phyloP scores from a whole-genome alignment of 306 rosid genomes.

The Casuarina glauca region DNA sequence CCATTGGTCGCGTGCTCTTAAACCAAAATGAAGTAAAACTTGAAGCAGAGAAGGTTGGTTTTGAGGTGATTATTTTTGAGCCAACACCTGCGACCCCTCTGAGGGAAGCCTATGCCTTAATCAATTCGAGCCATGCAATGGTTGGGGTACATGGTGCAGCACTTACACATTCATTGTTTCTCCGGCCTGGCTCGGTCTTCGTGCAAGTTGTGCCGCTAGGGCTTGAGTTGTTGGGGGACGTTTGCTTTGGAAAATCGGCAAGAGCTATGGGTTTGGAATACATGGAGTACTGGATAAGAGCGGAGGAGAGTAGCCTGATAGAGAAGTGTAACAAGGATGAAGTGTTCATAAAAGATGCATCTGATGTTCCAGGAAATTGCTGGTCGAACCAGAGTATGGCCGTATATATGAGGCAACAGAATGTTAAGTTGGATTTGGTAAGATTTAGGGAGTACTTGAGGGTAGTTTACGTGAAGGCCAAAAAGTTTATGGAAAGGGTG shows the following conservation, averaged over 20 bases:
- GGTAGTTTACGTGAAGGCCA: slow-evolving; percentile 29
- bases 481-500: slow-evolving; percentile 17
- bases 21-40: slow-evolving; percentile 26
- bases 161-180: slow-evolving; percentile 43
- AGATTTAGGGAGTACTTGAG: slow-evolving; percentile 30
- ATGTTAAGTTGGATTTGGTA: slow-evolving; percentile 36
- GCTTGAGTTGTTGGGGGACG: slow-evolving; percentile 24
- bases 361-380: not conserved
- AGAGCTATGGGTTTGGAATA: slow-evolving; percentile 30
- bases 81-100: slow-evolving; percentile 25
- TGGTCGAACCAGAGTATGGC: slow-evolving; percentile 34
- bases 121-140: slow-evolving; percentile 49
- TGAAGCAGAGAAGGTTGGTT: slow-evolving; percentile 28
- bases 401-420: slow-evolving; percentile 36
- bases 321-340: slow-evolving; percentile 33
- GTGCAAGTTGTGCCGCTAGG: slow-evolving; percentile 53
- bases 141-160: slow-evolving; percentile 50
- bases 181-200: slow-evolving; percentile 28
- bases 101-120: slow-evolving; percentile 23
- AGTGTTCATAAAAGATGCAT: slow-evolving; percentile 22
- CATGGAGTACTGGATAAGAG: slow-evolving; percentile 37
- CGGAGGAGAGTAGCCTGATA: slow-evolving; percentile 43
- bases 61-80: slow-evolving; percentile 37
- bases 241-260: slow-evolving; percentile 30
- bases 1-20: slow-evolving; percentile 11